A percentile compares a stretch with the other conserved stretches of the same genome.
phyloP scores from a whole-genome alignment of 169 alveolate species.

The Plasmodium fragile region DNA sequence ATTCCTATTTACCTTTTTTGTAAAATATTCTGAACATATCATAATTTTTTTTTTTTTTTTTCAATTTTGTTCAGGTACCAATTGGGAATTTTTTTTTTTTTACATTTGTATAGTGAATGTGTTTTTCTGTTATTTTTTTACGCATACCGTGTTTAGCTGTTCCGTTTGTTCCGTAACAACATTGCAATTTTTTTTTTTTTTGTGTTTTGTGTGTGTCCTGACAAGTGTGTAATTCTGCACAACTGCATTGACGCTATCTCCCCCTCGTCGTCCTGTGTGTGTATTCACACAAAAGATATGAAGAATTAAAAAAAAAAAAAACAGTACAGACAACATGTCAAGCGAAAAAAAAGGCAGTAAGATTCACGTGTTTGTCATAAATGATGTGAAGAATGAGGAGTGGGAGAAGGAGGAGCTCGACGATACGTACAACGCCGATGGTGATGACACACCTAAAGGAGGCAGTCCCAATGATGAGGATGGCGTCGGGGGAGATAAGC shows the following conservation, averaged over 20 bases:
- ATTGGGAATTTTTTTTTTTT: background rate
- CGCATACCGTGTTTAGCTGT: background rate
- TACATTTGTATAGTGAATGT: background rate
- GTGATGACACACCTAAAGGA: background rate
- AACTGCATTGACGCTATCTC: background rate
- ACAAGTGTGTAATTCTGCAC: background rate
- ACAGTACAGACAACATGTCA: conserved; percentile 12
- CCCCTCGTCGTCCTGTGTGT: background rate
- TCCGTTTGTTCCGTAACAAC: background rate
- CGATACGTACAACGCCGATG: background rate
- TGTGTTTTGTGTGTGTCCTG: background rate
- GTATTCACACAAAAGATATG: background rate
- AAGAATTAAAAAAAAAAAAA: background rate
- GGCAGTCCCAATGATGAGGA: background rate
- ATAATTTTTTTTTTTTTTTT: conserved; percentile 30
- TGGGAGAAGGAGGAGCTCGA: background rate
- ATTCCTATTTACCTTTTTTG: background rate
- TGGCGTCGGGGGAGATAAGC: background rate
- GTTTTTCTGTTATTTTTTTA: background rate
- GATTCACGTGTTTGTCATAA: conserved; percentile 63
- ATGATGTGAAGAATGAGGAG: conserved; percentile 6
- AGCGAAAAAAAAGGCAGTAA: conserved; percentile 35
- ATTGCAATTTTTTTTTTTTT: background rate
- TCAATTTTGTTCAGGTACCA: background rate
- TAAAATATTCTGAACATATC: background rate